Percentiles rank a stretch among this genome's conserved stretches.
These are phyloP conservation scores for Cladosporium colombiae DNA, from an alignment of 2,329 filamentous ascomycete genomes.

Conservation along the genomic window DNA sequence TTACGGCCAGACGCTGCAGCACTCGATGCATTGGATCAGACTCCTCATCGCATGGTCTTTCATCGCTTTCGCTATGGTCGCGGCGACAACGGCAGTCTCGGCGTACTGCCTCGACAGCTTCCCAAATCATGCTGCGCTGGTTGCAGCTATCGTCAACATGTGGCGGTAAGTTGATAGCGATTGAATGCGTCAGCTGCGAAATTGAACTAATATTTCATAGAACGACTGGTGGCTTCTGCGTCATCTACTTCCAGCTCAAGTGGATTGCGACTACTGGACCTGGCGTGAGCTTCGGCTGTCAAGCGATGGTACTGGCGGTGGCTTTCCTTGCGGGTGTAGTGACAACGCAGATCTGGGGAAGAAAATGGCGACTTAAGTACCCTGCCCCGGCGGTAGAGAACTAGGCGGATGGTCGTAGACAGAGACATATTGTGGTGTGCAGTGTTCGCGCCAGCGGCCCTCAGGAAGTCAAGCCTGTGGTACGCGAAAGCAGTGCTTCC, in stretches of 20 bases:
- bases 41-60: constrained; percentile 38
- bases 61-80: constrained; percentile 22
- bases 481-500: neutral
- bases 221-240: constrained; percentile 35
- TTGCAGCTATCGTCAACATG: constrained; percentile 39
- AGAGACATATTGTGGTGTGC: neutral
- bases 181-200: neutral
- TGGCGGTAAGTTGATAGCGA: constrained; percentile 25
- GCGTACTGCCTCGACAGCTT: constrained; percentile 40
- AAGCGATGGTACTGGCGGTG: constrained; percentile 29
- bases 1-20: constrained; percentile 38
- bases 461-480: neutral
- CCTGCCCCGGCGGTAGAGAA: constrained; percentile 7
- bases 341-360: constrained; percentile 35
- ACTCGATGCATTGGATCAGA: constrained; percentile 36
- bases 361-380: constrained; percentile 27
- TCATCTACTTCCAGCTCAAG: constrained; percentile 40
- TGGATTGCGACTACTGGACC: constrained; percentile 38
- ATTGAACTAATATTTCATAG: neutral
- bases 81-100: constrained; percentile 37
- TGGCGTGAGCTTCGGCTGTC: constrained; percentile 38
- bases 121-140: constrained; percentile 37
- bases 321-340: constrained; percentile 37
- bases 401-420: neutral
- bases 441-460: neutral